Evolutionary conservation across 768 basidiomycete genomes (phyloP).

Genomic region (Suillus americanus): DNA sequence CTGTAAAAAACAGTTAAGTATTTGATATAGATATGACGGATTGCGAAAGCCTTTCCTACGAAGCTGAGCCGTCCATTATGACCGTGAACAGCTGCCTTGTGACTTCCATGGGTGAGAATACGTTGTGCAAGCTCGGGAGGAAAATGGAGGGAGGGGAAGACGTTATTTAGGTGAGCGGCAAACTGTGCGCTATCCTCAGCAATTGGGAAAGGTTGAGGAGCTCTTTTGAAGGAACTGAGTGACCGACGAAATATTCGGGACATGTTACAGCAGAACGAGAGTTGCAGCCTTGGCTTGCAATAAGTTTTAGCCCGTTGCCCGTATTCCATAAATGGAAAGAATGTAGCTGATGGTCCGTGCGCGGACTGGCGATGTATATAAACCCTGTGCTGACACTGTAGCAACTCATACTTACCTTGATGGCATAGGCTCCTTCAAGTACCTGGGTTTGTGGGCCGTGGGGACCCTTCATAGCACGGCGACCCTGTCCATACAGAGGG

Average conservation of each 20-base stretch:
- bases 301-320: not conserved
- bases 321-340: not conserved
- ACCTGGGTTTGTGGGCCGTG: constrained; percentile 55
- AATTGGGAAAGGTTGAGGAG: not conserved
- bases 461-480: constrained; percentile 56
- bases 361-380: constrained; percentile 13
- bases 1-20: constrained; percentile 34
- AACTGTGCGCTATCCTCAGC: constrained; percentile 29
- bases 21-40: not conserved
- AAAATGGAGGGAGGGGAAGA: constrained; percentile 69
- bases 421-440: constrained; percentile 57
- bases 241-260: constrained; percentile 3
- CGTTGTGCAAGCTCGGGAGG: constrained; percentile 69
- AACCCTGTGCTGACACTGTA: fast-evolving
- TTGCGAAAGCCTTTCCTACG: constrained; percentile 52
- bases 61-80: constrained; percentile 75
- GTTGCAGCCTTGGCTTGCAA: not conserved
- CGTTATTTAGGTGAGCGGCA: constrained; percentile 55
- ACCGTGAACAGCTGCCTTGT: constrained; percentile 59
- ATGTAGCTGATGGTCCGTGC: constrained; percentile 24
- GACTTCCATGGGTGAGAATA: constrained; percentile 77
- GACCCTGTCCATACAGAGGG: constrained; percentile 53
- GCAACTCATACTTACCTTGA: constrained; percentile 61
- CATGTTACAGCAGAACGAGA: not conserved
- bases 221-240: constrained; percentile 1